Conservation (phyloP, 2,329 filamentous ascomycete species). For the Paracoccidioides brasiliensis region DNA sequence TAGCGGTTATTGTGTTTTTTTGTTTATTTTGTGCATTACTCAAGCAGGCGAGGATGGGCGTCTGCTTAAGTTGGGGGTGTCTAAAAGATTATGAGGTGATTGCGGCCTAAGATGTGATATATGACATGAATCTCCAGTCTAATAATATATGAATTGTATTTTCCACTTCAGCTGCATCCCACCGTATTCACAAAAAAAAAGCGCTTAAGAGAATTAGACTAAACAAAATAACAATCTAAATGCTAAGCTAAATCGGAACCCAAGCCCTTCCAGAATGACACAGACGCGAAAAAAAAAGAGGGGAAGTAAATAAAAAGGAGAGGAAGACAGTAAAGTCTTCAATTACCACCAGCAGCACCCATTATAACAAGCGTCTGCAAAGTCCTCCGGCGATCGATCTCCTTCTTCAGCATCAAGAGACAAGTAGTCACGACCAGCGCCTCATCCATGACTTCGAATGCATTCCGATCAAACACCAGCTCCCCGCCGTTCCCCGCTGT, state of each 20-base stretch:
- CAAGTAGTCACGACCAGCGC: constrained; percentile 44
- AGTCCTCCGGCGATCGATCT: constrained; percentile 45
- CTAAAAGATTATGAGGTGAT: neutral
- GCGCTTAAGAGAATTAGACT: neutral
- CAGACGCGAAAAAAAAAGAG: neutral
- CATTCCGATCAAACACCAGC: constrained; percentile 41
- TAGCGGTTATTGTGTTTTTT: neutral
- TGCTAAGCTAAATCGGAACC: too few species aligned
- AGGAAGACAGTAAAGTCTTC: too few species aligned
- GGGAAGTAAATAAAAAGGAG: too few species aligned
- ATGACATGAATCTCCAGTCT: neutral
- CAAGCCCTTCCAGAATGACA: too few species aligned
- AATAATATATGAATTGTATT: neutral
- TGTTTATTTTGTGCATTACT: neutral
- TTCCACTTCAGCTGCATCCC: too few species aligned
- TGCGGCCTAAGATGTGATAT: neutral
- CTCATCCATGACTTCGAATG: constrained; percentile 26
- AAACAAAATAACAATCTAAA: too few species aligned
- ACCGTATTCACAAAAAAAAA: neutral
- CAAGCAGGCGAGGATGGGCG: neutral
- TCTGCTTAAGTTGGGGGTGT: neutral
- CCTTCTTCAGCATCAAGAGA: constrained; percentile 52
- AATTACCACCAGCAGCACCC: neutral
- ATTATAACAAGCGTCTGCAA: constrained; percentile 35
- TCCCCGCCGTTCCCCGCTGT: constrained; percentile 32